Evolutionary conservation across 768 basidiomycete species (phyloP).

Genomic region (Leccinum sublutescens): DNA sequence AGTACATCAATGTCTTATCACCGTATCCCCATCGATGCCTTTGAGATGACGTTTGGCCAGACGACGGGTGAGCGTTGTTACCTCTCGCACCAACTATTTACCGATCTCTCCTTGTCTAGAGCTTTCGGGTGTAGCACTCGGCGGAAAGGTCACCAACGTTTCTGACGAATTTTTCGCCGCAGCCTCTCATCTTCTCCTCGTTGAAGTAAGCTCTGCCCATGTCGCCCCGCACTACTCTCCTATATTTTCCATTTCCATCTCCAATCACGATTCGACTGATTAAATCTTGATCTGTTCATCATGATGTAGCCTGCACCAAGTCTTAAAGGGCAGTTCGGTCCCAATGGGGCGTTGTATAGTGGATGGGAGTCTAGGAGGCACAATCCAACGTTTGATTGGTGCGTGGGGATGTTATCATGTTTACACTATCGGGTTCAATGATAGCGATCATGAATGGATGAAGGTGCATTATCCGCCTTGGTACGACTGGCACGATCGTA

Average conservation of each 20-base stretch:
- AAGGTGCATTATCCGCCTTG: conserved; percentile 91
- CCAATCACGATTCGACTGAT: neutral
- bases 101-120: conserved; percentile 45
- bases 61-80: conserved; percentile 44
- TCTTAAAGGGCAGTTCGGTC: conserved; percentile 95
- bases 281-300: neutral
- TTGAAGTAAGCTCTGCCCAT: conserved; percentile 52
- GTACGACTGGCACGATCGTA: conserved; percentile 64
- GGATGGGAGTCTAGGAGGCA: conserved; percentile 95
- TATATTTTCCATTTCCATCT: neutral
- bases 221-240: neutral
- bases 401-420: conserved; percentile 7
- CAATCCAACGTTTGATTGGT: conserved; percentile 90
- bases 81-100: neutral
- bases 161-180: conserved; percentile 98
- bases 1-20: conserved; percentile 37
- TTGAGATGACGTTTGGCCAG: conserved; percentile 45
- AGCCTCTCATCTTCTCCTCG: conserved; percentile 77
- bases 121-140: conserved; percentile 83
- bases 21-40: conserved; percentile 45
- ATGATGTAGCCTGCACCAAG: conserved; percentile 70
- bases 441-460: conserved; percentile 48
- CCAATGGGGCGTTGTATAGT: conserved; percentile 89
- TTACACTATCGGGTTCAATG: neutral
- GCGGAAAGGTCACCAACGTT: conserved; percentile 67